Percentiles rank a stretch among this genome's conserved stretches.
phyloP scores from a whole-genome alignment of 2,329 filamentous ascomycete genomes.

The Pseudogymnoascus sp. region DNA sequence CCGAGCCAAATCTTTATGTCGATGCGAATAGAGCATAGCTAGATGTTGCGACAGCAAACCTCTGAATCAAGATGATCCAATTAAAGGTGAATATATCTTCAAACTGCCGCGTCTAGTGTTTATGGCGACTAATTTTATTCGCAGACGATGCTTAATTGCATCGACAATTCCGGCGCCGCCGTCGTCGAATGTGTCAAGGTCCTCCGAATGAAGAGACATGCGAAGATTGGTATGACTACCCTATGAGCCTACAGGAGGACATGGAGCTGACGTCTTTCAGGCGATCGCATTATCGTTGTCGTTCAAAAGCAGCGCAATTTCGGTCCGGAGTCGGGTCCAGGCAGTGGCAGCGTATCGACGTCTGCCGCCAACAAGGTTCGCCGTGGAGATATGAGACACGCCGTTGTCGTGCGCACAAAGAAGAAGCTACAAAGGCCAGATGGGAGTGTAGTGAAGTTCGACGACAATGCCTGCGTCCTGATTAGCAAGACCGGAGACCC shows the following conservation, averaged over 20 bases:
- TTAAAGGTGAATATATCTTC: constrained; percentile 56
- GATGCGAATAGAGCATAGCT: neutral
- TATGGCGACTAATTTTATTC: neutral
- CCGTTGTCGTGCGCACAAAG: constrained; percentile 83
- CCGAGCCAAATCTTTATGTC: constrained; percentile 1
- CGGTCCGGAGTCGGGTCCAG: constrained; percentile 62
- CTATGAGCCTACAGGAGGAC: neutral
- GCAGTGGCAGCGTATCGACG: constrained; percentile 59
- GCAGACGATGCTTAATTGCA: constrained; percentile 96
- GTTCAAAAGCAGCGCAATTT: constrained; percentile 90
- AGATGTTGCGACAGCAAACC: constrained; percentile 8
- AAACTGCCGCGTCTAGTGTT: neutral
- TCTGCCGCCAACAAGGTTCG: constrained; percentile 85
- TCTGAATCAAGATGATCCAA: constrained; percentile 74
- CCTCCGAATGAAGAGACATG: constrained; percentile 80
- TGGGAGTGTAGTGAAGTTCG: constrained; percentile 85
- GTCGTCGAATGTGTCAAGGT: constrained; percentile 95
- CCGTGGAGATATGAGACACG: constrained; percentile 91
- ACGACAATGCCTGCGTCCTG: constrained; percentile 95
- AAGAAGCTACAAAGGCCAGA: constrained; percentile 84
- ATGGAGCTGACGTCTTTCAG: constrained; percentile 39
- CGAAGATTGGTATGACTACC: constrained; percentile 67
- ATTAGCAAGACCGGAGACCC: constrained; percentile 97
- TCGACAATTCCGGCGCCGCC: constrained; percentile 96
- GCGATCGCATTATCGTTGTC: constrained; percentile 94